These are phyloP conservation scores for Epichloe brachyelytri DNA, from an alignment of 2,329 filamentous ascomycete genomes.

Conservation along the genomic window DNA sequence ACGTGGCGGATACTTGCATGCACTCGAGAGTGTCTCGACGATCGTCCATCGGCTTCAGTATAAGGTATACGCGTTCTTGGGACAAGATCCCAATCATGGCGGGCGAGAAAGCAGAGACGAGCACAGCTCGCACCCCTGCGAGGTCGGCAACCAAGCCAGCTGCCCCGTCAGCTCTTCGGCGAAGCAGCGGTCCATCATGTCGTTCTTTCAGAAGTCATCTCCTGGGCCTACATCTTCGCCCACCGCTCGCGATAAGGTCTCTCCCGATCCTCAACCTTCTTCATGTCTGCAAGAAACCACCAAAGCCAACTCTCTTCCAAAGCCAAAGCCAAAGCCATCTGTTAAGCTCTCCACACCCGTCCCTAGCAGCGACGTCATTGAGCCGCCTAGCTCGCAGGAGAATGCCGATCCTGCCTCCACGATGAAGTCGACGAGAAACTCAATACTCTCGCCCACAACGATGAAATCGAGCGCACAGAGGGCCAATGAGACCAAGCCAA, in stretches of 20 bases:
- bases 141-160: constrained; percentile 2
- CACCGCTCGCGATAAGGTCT: constrained; percentile 20
- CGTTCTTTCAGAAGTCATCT: constrained; percentile 32
- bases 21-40: not conserved
- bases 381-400: constrained; percentile 56
- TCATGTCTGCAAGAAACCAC: constrained; percentile 29
- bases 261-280: constrained; percentile 18
- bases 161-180: constrained; percentile 16
- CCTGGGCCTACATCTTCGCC: constrained; percentile 20
- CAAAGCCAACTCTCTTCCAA: constrained; percentile 26
- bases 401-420: constrained; percentile 38
- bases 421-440: constrained; percentile 34
- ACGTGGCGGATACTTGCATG: not conserved
- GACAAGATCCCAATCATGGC: constrained; percentile 3
- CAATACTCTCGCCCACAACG: constrained; percentile 19
- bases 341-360: constrained; percentile 48
- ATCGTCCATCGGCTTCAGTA: not conserved
- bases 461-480: constrained; percentile 16
- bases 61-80: not conserved
- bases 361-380: constrained; percentile 65
- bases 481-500: not conserved
- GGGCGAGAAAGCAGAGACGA: not conserved
- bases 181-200: constrained; percentile 31
- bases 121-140: constrained; percentile 5
- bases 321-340: constrained; percentile 25